Evolutionary conservation across 1,284 basidiomycete species (phyloP).

Genomic region (Cryptococcus deneoformans): DNA sequence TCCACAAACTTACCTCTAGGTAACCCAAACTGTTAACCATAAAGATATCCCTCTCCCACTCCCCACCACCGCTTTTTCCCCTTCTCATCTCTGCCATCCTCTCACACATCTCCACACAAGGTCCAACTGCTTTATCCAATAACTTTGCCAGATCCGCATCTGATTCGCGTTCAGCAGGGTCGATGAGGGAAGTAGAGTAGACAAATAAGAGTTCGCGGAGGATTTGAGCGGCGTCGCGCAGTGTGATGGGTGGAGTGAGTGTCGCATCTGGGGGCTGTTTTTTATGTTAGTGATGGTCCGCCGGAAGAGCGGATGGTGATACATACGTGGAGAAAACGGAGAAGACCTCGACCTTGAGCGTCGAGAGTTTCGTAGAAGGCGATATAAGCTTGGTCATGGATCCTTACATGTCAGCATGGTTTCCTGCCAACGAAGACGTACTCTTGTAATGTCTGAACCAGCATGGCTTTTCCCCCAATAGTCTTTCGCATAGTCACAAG

Average conservation of each 20-base stretch:
- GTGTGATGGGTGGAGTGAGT: conserved; percentile 68
- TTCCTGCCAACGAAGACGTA: conserved; percentile 50
- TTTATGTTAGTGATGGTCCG: not conserved
- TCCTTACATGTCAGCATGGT: conserved; percentile 52
- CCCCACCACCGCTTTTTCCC: conserved; percentile 32
- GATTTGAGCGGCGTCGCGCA: conserved; percentile 77
- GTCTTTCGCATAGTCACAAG: conserved; percentile 87
- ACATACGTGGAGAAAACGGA: conserved; percentile 68
- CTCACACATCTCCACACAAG: conserved; percentile 72
- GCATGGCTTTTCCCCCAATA: conserved; percentile 72
- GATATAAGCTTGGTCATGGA: conserved; percentile 73
- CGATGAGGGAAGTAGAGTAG: conserved; percentile 74
- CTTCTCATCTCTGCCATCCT: conserved; percentile 65
- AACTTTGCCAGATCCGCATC: conserved; percentile 62
- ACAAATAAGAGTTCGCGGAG: conserved; percentile 84
- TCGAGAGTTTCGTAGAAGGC: conserved; percentile 83
- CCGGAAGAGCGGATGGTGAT: not conserved
- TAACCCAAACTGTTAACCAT: conserved; percentile 80
- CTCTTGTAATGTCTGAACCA: conserved; percentile 78
- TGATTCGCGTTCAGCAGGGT: conserved; percentile 44
- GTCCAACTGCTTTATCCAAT: conserved; percentile 76
- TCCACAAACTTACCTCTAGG: conserved; percentile 58
- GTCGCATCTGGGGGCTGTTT: conserved; percentile 69
- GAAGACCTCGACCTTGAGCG: conserved; percentile 70
- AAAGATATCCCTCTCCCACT: conserved; percentile 79